A percentile compares a stretch with the other conserved stretches of the same genome.
These are phyloP conservation scores for Quercus ilex DNA, from an alignment of 306 rosid species.

Conservation along the genomic window DNA sequence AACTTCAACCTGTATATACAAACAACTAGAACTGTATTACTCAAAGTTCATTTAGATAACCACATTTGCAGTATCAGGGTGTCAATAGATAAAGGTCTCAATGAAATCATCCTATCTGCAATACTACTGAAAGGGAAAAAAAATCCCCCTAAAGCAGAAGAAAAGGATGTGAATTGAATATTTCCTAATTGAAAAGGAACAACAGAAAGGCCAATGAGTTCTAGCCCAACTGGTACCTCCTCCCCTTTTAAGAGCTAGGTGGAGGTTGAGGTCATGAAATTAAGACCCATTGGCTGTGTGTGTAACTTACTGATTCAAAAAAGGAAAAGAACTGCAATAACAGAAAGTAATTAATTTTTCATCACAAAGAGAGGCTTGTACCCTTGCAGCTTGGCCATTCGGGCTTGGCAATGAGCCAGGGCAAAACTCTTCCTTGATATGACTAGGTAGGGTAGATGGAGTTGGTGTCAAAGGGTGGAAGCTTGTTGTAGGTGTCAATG, in stretches of 20 bases:
- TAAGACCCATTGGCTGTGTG: no score
- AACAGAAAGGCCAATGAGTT: no score
- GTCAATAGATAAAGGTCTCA: background rate
- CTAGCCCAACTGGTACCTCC: no score
- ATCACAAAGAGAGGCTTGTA: conserved; percentile 27
- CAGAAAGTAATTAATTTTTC: background rate
- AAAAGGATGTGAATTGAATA: background rate
- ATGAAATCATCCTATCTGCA: background rate
- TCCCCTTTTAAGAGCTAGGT: no score
- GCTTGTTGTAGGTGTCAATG: conserved; percentile 58
- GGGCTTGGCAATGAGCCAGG: conserved; percentile 80
- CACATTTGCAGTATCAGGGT: background rate
- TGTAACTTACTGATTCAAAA: no score
- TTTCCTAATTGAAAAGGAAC: background rate
- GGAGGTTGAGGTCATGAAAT: no score
- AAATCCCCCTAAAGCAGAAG: background rate
- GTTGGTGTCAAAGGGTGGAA: conserved; percentile 88
- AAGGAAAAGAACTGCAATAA: no score
- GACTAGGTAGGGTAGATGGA: conserved; percentile 56
- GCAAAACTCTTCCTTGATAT: conserved; percentile 82
- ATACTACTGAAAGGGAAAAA: background rate
- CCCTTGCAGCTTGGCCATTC: conserved; percentile 80
- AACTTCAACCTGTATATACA: conserved; percentile 65
- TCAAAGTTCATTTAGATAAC: background rate
- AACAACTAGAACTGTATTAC: background rate